These are phyloP conservation scores for Albizia julibrissin DNA, from an alignment of 306 rosid species.

Conservation along the genomic window DNA sequence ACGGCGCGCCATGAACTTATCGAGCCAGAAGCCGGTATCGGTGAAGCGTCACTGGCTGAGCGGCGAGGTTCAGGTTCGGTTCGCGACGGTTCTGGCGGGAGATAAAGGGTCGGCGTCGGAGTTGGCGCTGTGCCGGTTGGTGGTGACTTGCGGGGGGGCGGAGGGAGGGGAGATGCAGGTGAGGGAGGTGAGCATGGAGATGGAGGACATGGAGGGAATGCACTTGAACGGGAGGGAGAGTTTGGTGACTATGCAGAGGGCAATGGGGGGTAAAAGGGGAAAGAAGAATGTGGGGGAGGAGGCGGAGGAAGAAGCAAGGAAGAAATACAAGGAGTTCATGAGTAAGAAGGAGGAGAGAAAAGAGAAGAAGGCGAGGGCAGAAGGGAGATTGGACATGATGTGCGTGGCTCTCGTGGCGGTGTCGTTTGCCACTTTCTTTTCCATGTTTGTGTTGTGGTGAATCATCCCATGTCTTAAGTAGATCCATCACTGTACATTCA, in stretches of 20 bases:
- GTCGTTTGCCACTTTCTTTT: slow-evolving; percentile 36
- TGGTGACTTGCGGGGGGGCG: slow-evolving; percentile 57
- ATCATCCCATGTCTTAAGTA: neutral
- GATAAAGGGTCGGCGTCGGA: slow-evolving; percentile 60
- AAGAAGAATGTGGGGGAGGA: slow-evolving; percentile 9
- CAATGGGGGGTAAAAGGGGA: slow-evolving; percentile 55
- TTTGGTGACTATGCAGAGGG: slow-evolving; percentile 64
- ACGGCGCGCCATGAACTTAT: slow-evolving; percentile 65
- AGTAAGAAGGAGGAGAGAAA: slow-evolving; percentile 48
- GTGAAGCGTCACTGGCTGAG: slow-evolving; percentile 82
- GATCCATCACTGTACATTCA: neutral
- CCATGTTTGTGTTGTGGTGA: slow-evolving; percentile 36
- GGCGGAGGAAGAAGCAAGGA: slow-evolving; percentile 38
- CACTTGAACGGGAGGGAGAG: slow-evolving; percentile 70
- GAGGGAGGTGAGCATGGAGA: slow-evolving; percentile 70
- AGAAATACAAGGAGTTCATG: slow-evolving; percentile 44
- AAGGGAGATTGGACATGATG: slow-evolving; percentile 65
- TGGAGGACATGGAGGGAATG: slow-evolving; percentile 83
- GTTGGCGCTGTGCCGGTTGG: slow-evolving; percentile 43
- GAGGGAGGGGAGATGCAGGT: slow-evolving; percentile 59
- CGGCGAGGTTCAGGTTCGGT: slow-evolving; percentile 63
- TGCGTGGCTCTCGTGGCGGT: slow-evolving; percentile 51
- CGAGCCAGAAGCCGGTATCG: slow-evolving; percentile 63
- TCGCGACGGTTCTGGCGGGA: slow-evolving; percentile 53
- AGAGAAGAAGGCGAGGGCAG: slow-evolving; percentile 51